Base-by-base conservation (phyloP, 176 grass and related monocot genomes). In the Oryza coarctata region DNA sequence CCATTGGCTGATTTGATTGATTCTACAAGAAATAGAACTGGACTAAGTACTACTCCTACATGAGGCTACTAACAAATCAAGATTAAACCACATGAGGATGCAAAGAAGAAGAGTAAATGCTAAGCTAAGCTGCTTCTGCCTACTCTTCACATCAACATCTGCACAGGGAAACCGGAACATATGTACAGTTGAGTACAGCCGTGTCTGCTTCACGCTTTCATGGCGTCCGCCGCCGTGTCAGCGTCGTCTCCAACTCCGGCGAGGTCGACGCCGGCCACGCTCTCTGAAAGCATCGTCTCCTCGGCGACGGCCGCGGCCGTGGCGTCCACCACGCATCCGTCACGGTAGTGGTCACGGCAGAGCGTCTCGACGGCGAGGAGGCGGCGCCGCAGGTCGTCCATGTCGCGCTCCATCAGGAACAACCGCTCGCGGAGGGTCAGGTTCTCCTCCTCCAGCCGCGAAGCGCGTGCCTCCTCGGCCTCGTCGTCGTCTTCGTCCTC, bases 391-490 rank as follows among this genome's bases (percentile, higher is more conserved):
- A 98, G 62, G 32, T 95, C 89, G 52, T 68, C 90, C 87, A 98
- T 85, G 66, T 93, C 93, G 75, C 88, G 86, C 85, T 98, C 95
- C 93, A 95, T 82, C n/a, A 94, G 81, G 82, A 82, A 95, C 47
- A 98, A 81, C 17, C 90, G 79, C 80, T 82, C 90, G 55, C 88
- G 94, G 11, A 98, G 90, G 78, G 83, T 82, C 6, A 98, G 65
- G 78, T 95, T 98, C 80, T 95, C 92, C 87, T 98, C 92, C 87
- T 90, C 88, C 50, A 98, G 83, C 79, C 90, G 68, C 12, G 84
- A 88, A 0, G 90, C 78, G 62, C 77, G 88, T 0, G 81, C 86
- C 10, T 91, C 90, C 17, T 78, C 86, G 10, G 78, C 90, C 35
- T 84, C 82, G 4, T 92, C 89, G 1, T 85, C 89, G 5, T 49